A percentile compares a stretch with the other conserved stretches of the same genome.
These are phyloP conservation scores for Komagataella mondaviorum DNA, from an alignment of 805 yeast species.

Conservation along the genomic window DNA sequence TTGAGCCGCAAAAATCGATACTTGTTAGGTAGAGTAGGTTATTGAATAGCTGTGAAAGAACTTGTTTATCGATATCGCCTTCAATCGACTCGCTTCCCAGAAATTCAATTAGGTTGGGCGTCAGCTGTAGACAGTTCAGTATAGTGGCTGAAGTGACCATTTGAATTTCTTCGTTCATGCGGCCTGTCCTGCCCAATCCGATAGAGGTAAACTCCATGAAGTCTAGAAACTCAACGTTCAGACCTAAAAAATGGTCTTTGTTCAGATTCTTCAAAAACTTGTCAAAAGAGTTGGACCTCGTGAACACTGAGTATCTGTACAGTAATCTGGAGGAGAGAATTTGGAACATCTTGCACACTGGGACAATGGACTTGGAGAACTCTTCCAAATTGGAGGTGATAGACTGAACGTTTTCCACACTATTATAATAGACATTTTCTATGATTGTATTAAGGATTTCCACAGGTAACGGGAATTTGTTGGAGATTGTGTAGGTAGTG, in stretches of 20 bases:
- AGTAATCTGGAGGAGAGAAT: constrained; percentile 42
- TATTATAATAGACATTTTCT: constrained; percentile 15
- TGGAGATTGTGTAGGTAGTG: background rate
- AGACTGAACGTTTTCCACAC: constrained; percentile 13
- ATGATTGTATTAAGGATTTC: constrained; percentile 19
- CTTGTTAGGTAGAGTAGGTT: constrained; percentile 43
- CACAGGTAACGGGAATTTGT: constrained; percentile 11
- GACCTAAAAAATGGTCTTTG: constrained; percentile 30
- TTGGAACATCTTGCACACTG: constrained; percentile 45
- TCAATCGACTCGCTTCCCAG: constrained; percentile 78
- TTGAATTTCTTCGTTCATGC: constrained; percentile 85
- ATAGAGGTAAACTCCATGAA: constrained; percentile 82
- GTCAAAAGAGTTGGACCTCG: constrained; percentile 71
- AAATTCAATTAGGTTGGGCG: constrained; percentile 65
- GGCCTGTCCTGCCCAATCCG: constrained; percentile 79
- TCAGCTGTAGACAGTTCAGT: constrained; percentile 40
- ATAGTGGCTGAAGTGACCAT: constrained; percentile 75
- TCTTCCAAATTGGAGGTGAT: constrained; percentile 16
- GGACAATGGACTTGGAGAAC: constrained; percentile 12
- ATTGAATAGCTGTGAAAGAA: constrained; percentile 43
- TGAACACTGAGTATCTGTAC: constrained; percentile 58
- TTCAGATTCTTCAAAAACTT: constrained; percentile 46
- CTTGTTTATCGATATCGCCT: constrained; percentile 56
- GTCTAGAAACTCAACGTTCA: constrained; percentile 63
- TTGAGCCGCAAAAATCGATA: constrained; percentile 82